Percentiles rank a stretch among this genome's conserved stretches.
phyloP scores from a whole-genome alignment of 179 eudicot genomes.

The Beta macrorhiza region DNA sequence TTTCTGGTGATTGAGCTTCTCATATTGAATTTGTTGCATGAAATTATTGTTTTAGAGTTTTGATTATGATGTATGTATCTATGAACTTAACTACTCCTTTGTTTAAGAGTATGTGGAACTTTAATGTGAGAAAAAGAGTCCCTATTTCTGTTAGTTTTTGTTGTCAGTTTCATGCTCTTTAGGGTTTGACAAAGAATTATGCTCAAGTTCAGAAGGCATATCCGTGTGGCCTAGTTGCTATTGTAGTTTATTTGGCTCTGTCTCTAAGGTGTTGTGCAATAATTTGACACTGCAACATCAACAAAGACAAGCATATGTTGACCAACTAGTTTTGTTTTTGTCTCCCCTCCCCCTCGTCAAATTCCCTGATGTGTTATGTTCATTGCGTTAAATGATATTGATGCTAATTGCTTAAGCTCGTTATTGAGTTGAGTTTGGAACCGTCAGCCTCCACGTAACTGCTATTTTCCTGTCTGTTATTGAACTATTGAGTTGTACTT shows the following conservation, averaged over 20 bases:
- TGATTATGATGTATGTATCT: too few species aligned
- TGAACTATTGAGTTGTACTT: background rate
- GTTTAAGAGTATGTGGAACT: too few species aligned
- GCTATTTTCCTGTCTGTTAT: background rate
- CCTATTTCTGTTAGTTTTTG: constrained; percentile 31
- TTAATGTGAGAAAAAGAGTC: too few species aligned
- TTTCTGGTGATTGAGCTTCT: too few species aligned
- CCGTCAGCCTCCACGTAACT: constrained; percentile 3
- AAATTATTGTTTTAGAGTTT: too few species aligned
- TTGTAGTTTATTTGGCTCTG: constrained; percentile 18
- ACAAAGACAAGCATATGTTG: background rate
- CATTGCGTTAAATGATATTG: background rate
- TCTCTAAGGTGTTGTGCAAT: background rate
- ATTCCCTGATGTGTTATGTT: background rate
- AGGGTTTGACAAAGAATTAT: constrained; percentile 27
- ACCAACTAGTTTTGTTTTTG: too few species aligned
- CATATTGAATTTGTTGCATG: too few species aligned
- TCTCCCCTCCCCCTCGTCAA: too few species aligned
- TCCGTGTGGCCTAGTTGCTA: constrained; percentile 6
- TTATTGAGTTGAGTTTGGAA: constrained; percentile 12
- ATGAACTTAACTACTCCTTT: too few species aligned
- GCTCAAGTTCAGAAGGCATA: constrained; percentile 4
- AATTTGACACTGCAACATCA: constrained; percentile 10
- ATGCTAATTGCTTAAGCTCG: constrained; percentile 10
- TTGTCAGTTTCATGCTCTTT: constrained; percentile 30